Percentiles rank a stretch among this genome's conserved stretches.
These are phyloP conservation scores for Raddia guianensis DNA, from an alignment of 176 grass and related monocot species.

Conservation along the genomic window DNA sequence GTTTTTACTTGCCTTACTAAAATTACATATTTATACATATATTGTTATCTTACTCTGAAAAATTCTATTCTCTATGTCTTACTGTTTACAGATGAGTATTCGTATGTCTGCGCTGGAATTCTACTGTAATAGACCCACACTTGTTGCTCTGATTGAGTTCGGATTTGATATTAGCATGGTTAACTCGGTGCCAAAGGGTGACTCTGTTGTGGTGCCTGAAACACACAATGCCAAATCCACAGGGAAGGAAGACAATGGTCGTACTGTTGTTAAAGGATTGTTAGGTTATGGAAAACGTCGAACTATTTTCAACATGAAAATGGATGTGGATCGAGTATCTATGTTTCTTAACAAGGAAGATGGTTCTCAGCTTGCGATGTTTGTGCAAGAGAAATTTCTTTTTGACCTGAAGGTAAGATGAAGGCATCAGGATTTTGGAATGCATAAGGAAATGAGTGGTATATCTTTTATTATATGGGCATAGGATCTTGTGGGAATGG, in stretches of 20 bases:
- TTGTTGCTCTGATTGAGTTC: slow-evolving; percentile 97
- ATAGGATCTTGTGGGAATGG: background rate
- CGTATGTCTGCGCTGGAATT: slow-evolving; percentile 88
- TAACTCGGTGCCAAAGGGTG: slow-evolving; percentile 55
- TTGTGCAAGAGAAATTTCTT: slow-evolving; percentile 93
- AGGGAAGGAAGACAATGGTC: slow-evolving; percentile 66
- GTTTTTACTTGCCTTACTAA: background rate
- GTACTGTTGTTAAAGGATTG: slow-evolving; percentile 78
- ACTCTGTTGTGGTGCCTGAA: slow-evolving; percentile 38
- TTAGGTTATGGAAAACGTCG: slow-evolving; percentile 88
- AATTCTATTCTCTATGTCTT: slow-evolving; percentile 26
- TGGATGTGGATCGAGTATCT: slow-evolving; percentile 93
- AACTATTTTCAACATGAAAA: slow-evolving; percentile 90
- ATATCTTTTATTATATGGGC: background rate
- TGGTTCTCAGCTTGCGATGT: slow-evolving; percentile 94
- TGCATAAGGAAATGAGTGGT: slow-evolving; percentile 3
- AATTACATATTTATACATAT: slow-evolving; percentile 13
- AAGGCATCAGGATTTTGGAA: slow-evolving; percentile 19
- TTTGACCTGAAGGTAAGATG: slow-evolving; percentile 88
- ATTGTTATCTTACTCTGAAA: slow-evolving; percentile 5
- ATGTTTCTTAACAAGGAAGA: slow-evolving; percentile 99
- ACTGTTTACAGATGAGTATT: slow-evolving; percentile 88
- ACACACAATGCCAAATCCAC: slow-evolving; percentile 33
- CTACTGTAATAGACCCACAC: slow-evolving; percentile 90
- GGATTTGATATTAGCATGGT: slow-evolving; percentile 75